Conservation (phyloP, 129 eudicot genomes). For the Artemisia tridentata region DNA sequence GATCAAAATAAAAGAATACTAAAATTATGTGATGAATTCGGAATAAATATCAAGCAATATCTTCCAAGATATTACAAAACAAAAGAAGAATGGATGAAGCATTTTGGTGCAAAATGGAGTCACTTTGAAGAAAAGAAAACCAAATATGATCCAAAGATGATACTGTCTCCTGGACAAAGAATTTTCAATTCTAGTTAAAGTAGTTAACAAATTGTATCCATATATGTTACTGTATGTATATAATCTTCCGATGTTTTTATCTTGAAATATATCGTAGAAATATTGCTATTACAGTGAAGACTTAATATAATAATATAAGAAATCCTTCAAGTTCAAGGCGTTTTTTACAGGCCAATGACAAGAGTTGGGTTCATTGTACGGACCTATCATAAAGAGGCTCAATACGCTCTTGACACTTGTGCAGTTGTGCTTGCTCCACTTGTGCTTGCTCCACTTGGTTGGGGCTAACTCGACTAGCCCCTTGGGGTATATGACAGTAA, state of each 20-base stretch:
- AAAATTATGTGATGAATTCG: conserved; percentile 48
- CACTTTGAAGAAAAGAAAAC: conserved; percentile 50
- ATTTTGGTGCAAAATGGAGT: conserved; percentile 81
- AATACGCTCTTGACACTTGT: no score
- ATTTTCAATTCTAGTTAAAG: conserved; percentile 39
- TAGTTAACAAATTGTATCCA: neutral
- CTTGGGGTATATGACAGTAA: conserved; percentile 40
- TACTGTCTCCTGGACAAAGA: conserved; percentile 84
- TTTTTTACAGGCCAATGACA: no score
- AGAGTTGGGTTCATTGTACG: no score
- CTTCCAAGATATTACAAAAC: conserved; percentile 65
- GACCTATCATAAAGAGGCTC: no score
- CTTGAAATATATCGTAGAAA: no score
- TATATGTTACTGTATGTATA: neutral
- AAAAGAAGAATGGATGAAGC: conserved; percentile 71
- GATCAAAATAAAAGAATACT: conserved; percentile 52
- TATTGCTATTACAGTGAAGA: no score
- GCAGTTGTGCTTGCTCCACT: no score
- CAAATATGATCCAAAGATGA: conserved; percentile 72
- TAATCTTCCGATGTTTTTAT: no score
- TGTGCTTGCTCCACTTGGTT: no score
- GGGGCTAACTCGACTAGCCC: conserved; percentile 66
- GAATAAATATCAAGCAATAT: conserved; percentile 64
- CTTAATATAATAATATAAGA: no score
- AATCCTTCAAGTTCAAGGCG: no score